phyloP scores from a whole-genome alignment of 169 alveolate species.

The Ichthyophthirius multifiliis region DNA sequence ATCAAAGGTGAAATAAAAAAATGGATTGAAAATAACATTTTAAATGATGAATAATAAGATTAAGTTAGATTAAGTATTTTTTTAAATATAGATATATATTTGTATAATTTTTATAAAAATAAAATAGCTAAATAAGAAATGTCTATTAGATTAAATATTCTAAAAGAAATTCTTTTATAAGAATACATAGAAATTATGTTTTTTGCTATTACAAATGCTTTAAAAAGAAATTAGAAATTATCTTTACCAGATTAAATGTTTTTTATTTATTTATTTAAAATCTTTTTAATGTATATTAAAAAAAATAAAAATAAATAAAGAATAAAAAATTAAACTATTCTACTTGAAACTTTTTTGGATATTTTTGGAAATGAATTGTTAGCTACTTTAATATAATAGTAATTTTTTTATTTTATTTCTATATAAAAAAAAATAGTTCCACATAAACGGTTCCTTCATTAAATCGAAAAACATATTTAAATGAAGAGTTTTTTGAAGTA shows the following conservation, averaged over 20 bases:
- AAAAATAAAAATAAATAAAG: not conserved
- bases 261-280: not conserved
- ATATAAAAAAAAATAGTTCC: not conserved
- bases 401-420: not conserved
- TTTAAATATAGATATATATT: not conserved
- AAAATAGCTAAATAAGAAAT: not conserved
- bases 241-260: not conserved
- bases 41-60: not conserved
- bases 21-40: not conserved
- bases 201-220: not conserved
- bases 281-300: not conserved
- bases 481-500: conserved; percentile 9
- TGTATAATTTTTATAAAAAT: not conserved
- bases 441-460: not conserved
- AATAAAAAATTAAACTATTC: not conserved
- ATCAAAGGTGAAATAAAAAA: not conserved
- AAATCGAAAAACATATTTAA: not conserved
- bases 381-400: not conserved
- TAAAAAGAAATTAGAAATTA: not conserved
- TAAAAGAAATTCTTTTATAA: not conserved
- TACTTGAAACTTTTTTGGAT: not conserved
- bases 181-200: conserved; percentile 8
- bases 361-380: not conserved
- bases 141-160: not conserved
- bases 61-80: not conserved